Conservation (phyloP, 805 yeast genomes). For the Metschnikowia koreensis region DNA sequence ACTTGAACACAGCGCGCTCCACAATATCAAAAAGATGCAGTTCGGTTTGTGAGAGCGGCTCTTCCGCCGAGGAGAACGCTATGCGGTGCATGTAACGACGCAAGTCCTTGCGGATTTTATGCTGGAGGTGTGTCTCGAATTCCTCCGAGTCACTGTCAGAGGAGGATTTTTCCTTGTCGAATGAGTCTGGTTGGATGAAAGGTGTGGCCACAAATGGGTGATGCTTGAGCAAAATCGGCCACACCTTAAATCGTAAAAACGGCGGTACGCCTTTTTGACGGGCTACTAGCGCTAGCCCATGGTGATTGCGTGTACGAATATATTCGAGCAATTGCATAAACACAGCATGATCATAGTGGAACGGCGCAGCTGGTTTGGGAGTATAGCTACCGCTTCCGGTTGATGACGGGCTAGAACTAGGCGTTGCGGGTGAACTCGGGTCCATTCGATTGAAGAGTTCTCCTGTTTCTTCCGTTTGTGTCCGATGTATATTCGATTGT, state of each 20-base stretch:
- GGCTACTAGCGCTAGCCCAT: conserved; percentile 75
- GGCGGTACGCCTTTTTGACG: conserved; percentile 87
- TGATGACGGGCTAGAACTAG: conserved; percentile 8
- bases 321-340: conserved; percentile 55
- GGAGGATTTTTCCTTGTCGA: conserved; percentile 18
- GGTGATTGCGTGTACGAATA: conserved; percentile 59
- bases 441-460: neutral
- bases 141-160: conserved; percentile 12
- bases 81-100: conserved; percentile 56
- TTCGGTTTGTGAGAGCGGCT: conserved; percentile 42
- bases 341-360: conserved; percentile 43
- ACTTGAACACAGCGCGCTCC: conserved; percentile 59
- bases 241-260: conserved; percentile 66
- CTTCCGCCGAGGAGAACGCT: conserved; percentile 27
- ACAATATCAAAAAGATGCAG: conserved; percentile 53
- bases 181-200: conserved; percentile 57
- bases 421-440: conserved; percentile 3
- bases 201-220: conserved; percentile 87
- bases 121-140: conserved; percentile 24
- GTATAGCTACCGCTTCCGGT: conserved; percentile 5
- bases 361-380: conserved; percentile 16
- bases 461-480: neutral
- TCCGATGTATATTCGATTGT: neutral
- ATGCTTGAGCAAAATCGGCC: conserved; percentile 79
- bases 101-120: conserved; percentile 54